phyloP scores from a whole-genome alignment of 495 filamentous ascomycete genomes.

The Neurospora sp. region DNA sequence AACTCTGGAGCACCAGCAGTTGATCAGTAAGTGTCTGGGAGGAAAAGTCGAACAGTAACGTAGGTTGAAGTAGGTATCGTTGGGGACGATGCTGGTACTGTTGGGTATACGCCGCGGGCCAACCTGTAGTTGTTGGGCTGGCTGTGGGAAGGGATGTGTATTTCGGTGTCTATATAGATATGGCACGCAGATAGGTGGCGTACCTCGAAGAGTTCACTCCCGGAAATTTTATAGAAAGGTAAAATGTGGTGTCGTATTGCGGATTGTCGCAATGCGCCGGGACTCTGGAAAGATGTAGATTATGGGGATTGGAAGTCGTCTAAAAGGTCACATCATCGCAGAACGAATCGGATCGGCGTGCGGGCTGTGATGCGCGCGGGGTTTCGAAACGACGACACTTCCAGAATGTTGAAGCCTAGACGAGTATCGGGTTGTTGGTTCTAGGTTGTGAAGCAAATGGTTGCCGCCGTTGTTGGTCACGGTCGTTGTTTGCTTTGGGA shows the following conservation, averaged over 20 bases:
- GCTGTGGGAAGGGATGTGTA: not conserved
- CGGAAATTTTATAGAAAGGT: not conserved
- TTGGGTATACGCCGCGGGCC: not conserved
- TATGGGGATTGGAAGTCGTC: slow-evolving; percentile 3
- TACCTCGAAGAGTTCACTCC: not conserved
- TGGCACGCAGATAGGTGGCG: not conserved
- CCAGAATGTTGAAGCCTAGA: not conserved
- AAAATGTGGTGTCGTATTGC: not conserved
- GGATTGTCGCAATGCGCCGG: not conserved
- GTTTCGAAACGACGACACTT: not conserved
- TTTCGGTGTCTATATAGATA: not conserved
- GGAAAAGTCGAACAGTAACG: not conserved
- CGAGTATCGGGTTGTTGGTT: not conserved
- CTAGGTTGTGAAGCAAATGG: not conserved
- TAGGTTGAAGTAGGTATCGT: not conserved
- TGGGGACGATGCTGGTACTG: not conserved
- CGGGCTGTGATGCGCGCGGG: not conserved
- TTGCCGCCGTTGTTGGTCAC: not conserved
- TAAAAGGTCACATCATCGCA: slow-evolving; percentile 26
- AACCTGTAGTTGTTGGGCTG: not conserved
- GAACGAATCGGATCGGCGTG: not conserved
- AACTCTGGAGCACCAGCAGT: not conserved
- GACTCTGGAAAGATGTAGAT: not conserved
- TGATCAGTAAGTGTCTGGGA: not conserved
- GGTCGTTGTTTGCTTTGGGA: not conserved